Conservation (phyloP, 2,329 filamentous ascomycete species). For the Exophiala sp. region DNA sequence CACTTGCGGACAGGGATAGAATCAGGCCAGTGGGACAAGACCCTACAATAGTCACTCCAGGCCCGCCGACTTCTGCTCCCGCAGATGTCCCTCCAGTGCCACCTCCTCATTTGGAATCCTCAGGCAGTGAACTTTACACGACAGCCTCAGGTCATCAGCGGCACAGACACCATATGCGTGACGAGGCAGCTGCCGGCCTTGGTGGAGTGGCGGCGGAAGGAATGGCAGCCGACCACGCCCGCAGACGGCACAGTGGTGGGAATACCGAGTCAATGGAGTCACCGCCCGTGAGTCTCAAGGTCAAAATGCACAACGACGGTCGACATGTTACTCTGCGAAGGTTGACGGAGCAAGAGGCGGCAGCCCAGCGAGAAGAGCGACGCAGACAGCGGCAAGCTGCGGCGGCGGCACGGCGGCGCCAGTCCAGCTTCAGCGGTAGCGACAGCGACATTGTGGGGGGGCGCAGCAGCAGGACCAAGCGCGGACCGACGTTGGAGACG, state of each 20-base stretch:
- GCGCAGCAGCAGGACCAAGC: slow-evolving; percentile 30
- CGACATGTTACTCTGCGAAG: slow-evolving; percentile 57
- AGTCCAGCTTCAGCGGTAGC: slow-evolving; percentile 39
- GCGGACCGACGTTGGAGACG: slow-evolving; percentile 43
- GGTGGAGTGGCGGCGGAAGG: slow-evolving; percentile 31
- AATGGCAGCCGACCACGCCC: slow-evolving; percentile 32
- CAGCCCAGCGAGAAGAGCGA: slow-evolving; percentile 52
- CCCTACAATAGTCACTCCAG: slow-evolving; percentile 30
- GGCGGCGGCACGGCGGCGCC: slow-evolving; percentile 33
- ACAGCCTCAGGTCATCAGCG: slow-evolving; percentile 29
- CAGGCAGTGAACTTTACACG: slow-evolving; percentile 33
- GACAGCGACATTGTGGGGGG: slow-evolving; percentile 35
- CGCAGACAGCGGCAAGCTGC: slow-evolving; percentile 41
- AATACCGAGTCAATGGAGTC: slow-evolving; percentile 46
- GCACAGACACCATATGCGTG: slow-evolving; percentile 29
- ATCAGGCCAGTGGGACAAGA: slow-evolving; percentile 32
- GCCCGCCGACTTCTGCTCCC: slow-evolving; percentile 28
- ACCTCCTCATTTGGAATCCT: slow-evolving; percentile 38
- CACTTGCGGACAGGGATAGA: slow-evolving; percentile 26
- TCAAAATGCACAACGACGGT: slow-evolving; percentile 60
- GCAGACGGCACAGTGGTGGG: slow-evolving; percentile 32
- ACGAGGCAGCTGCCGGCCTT: slow-evolving; percentile 31
- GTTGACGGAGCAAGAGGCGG: slow-evolving; percentile 57
- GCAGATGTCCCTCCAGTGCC: slow-evolving; percentile 39
- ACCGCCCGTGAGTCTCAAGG: slow-evolving; percentile 58